Conservation (phyloP, 169 alveolate species). For the Prorocentrum cordatum region DNA sequence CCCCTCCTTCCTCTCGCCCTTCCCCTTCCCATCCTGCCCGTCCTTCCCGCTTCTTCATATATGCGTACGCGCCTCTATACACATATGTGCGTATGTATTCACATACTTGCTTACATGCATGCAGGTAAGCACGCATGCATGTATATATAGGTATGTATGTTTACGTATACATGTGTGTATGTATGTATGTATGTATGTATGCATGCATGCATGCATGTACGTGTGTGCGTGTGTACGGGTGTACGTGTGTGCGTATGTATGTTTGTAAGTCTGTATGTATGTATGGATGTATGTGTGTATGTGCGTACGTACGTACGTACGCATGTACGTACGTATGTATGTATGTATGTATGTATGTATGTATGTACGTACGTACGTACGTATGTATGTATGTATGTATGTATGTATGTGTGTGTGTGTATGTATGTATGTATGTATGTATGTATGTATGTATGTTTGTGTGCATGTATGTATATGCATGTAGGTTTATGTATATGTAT, state of each 20-base stretch:
- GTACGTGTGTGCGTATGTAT: neutral
- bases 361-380: neutral
- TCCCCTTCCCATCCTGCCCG: too few species aligned
- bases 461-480: too few species aligned
- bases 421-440: too few species aligned
- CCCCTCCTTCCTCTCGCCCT: too few species aligned
- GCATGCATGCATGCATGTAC: neutral
- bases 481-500: too few species aligned
- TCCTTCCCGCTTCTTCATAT: too few species aligned
- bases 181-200: neutral
- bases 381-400: too few species aligned
- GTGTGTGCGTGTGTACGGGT: neutral
- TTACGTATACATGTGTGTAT: neutral
- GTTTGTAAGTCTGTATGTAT: neutral
- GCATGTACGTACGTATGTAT: neutral
- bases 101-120: neutral
- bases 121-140: neutral
- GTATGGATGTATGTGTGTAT: neutral
- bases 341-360: neutral
- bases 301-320: neutral
- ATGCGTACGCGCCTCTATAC: too few species aligned
- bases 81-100: neutral
- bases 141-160: neutral
- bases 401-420: too few species aligned
- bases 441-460: too few species aligned